Evolutionary conservation across 2,329 filamentous ascomycete species (phyloP).

Genomic region (Fusarium verticillioides): DNA sequence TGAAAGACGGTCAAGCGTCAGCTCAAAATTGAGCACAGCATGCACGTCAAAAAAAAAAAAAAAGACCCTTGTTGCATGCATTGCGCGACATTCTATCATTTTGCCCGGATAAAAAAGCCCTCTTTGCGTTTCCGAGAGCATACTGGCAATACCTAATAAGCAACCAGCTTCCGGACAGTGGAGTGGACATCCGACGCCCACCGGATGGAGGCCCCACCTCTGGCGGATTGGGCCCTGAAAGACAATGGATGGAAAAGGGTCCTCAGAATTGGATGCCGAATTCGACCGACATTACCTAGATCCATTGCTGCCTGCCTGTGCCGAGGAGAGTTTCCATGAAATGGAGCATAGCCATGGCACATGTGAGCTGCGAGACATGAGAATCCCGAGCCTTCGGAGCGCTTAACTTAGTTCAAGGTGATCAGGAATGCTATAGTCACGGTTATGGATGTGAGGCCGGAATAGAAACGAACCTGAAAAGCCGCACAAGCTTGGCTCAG

Average conservation of each 20-base stretch:
- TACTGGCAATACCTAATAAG: not conserved
- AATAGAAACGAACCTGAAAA: not conserved
- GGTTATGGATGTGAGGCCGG: not conserved
- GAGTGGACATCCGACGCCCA: not conserved
- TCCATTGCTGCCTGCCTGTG: not conserved
- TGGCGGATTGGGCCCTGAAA: not conserved
- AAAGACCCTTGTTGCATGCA: slow-evolving; percentile 32
- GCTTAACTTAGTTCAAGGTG: not conserved
- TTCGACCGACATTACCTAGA: not conserved
- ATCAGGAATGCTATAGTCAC: not conserved
- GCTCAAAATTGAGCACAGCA: slow-evolving; percentile 22
- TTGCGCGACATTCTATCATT: not conserved
- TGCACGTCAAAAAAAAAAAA: slow-evolving; percentile 1
- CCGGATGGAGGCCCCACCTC: not conserved
- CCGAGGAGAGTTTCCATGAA: not conserved
- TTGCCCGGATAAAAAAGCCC: not conserved
- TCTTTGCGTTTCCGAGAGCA: slow-evolving; percentile 26
- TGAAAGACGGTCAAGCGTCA: slow-evolving; percentile 35
- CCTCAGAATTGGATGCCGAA: not conserved
- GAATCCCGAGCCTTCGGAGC: not conserved
- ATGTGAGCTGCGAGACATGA: slow-evolving; percentile 4
- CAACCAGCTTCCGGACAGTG: not conserved
- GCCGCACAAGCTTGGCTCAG: not conserved
- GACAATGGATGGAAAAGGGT: not conserved
- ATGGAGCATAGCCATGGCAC: not conserved